Conservation (phyloP, 1,139 yeast genomes). For the Eremothecium cymbalariae region DNA sequence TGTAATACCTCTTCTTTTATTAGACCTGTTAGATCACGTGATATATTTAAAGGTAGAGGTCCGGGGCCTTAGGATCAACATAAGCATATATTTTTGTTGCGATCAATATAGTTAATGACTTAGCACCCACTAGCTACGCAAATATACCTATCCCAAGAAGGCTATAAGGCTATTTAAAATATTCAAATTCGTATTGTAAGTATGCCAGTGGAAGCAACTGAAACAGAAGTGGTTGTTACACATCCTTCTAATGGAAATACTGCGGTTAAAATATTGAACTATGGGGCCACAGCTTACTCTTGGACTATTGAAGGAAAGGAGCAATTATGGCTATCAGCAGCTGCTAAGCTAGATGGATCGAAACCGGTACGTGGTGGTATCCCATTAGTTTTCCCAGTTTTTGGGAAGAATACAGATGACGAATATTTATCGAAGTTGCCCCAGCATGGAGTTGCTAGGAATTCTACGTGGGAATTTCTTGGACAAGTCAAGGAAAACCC, state of each 20-base stretch:
- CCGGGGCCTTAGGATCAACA: no score
- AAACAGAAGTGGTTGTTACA: conserved; percentile 51
- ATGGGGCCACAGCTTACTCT: conserved; percentile 81
- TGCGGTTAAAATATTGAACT: conserved; percentile 58
- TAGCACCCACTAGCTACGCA: no score
- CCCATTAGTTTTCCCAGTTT: conserved; percentile 91
- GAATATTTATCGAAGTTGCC: conserved; percentile 46
- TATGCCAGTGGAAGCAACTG: conserved; percentile 54
- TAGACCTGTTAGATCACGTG: no score
- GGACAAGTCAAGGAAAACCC: conserved; percentile 64
- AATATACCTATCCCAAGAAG: no score
- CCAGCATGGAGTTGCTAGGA: conserved; percentile 95
- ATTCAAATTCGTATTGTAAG: not conserved
- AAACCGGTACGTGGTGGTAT: conserved; percentile 96
- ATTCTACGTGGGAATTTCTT: conserved; percentile 81
- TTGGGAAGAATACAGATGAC: conserved; percentile 60
- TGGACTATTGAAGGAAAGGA: conserved; percentile 71
- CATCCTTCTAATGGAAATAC: conserved; percentile 49
- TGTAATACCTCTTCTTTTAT: no score
- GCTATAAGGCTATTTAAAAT: not conserved
- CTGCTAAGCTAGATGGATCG: conserved; percentile 80
- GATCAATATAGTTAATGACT: no score
- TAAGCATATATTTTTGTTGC: no score
- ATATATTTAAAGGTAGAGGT: no score
- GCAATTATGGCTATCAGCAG: conserved; percentile 62